Base-by-base conservation (phyloP, 768 basidiomycete genomes). In the Tylopilus plumbeoviolaceoides region DNA sequence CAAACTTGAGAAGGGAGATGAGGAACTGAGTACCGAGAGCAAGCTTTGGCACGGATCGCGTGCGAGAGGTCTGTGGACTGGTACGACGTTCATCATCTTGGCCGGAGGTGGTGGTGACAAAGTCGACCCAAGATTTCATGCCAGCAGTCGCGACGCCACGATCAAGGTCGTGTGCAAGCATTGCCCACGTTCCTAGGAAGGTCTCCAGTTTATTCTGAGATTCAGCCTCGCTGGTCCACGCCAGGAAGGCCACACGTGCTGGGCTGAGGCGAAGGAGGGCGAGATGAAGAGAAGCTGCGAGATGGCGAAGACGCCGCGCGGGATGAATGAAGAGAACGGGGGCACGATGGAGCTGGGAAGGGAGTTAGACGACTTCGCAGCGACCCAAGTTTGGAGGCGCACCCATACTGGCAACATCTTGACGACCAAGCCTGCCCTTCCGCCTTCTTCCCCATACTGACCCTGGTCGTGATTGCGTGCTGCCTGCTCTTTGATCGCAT, bases 371-470 rank as follows among this genome's bases (percentile, higher is more conserved):
- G 43, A 38, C 21, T 17, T 11, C 45, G 33, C 18, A 55, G 48
- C 39, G 38, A 49, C 45, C 21, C 27, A 12, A 43, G 48, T 39
- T 7, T 30, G 4, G 41, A 47, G 31, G 59, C 91, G 61, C 66
- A 95, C 94, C 95, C 95, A 98, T 51, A 95, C 92, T 4, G 92
- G 92, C 30, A 95, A 61, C 75, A 85, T 87, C 50, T 83, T 75
- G 21, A 80, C 75, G 59, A 79, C 58, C 17, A 70, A 63, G 12
- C 38, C 55, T 20, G 45, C 21, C 51, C 59, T 74, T 62, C 46
- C 64, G 18, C 45, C 47, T 7, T 47, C 30, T 9, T 49, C 56
- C 5, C 49, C 54, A 12, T 52, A 47, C 17, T 17, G 43, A 40
- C 50, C 60, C 10, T 43, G 59, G 15, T 48, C 33, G 47, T 30